Conservation (phyloP, 176 grass and related monocot genomes). For the Lolium rigidum region DNA sequence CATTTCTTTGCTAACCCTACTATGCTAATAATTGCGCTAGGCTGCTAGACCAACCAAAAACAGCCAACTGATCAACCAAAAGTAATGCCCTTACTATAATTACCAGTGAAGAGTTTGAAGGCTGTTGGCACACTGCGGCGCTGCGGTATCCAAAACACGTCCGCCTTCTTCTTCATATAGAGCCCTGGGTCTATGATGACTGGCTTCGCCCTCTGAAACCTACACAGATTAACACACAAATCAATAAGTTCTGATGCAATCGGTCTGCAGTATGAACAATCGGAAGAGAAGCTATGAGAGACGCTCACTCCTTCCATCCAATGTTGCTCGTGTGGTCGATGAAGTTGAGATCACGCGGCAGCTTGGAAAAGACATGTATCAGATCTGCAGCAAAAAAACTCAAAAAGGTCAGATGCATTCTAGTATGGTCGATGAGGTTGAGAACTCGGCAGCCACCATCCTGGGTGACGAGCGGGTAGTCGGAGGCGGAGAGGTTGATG, state of each 20-base stretch:
- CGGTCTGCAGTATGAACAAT: neutral
- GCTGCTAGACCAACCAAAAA: neutral
- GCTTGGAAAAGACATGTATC: neutral
- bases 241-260: neutral
- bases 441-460: slow-evolving; percentile 41
- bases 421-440: too few species aligned
- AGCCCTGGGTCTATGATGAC: slow-evolving; percentile 77
- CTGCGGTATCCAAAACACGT: slow-evolving; percentile 73
- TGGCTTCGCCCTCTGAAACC: slow-evolving; percentile 72
- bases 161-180: slow-evolving; percentile 62
- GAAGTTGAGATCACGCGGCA: neutral
- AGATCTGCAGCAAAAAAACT: neutral
- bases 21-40: neutral
- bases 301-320: neutral
- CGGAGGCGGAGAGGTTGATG: slow-evolving; percentile 66
- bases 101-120: slow-evolving; percentile 45
- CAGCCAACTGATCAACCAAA: neutral
- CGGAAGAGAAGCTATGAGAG: too few species aligned
- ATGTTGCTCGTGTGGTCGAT: neutral
- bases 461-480: slow-evolving; percentile 65
- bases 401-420: too few species aligned
- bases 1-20: neutral
- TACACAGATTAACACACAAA: slow-evolving; percentile 1
- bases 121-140: slow-evolving; percentile 64
- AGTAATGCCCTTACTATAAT: neutral